Conservation (phyloP, 2,329 filamentous ascomycete genomes). For the Epichloe elymi region DNA sequence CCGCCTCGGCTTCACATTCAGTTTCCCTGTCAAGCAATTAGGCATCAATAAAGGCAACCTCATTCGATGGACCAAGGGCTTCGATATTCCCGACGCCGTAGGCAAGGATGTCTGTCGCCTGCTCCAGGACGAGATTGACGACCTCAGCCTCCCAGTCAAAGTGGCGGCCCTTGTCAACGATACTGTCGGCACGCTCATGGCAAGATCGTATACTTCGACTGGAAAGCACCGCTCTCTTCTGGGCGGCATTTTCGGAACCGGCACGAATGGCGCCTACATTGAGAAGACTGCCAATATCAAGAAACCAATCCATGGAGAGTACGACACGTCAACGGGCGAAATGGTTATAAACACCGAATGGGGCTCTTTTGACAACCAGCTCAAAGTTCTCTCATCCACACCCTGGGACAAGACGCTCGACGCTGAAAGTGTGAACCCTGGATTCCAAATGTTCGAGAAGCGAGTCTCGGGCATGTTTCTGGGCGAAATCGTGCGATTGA, state of each 20-base stretch:
- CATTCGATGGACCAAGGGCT: constrained; percentile 97
- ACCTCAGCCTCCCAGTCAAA: constrained; percentile 71
- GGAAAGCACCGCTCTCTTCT: constrained; percentile 76
- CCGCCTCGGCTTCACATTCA: constrained; percentile 96
- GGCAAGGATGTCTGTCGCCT: constrained; percentile 90
- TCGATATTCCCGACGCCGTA: constrained; percentile 87
- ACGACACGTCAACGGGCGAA: constrained; percentile 68
- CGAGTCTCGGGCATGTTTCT: constrained; percentile 97
- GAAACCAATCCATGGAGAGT: constrained; percentile 59
- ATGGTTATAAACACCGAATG: constrained; percentile 99
- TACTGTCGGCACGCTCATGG: constrained; percentile 95
- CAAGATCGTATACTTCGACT: constrained; percentile 84
- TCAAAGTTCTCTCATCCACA: constrained; percentile 78
- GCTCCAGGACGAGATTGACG: constrained; percentile 80
- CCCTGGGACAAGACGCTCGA: constrained; percentile 72
- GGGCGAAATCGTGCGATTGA: constrained; percentile 78
- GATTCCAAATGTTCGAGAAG: constrained; percentile 98
- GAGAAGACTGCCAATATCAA: constrained; percentile 80
- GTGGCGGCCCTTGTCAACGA: constrained; percentile 97
- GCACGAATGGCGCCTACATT: constrained; percentile 93
- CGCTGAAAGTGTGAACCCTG: constrained; percentile 71
- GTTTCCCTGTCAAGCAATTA: constrained; percentile 86
- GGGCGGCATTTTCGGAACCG: constrained; percentile 95
- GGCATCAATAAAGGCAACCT: constrained; percentile 92
- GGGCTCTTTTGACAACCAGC: constrained; percentile 93